Evolutionary conservation across 805 yeast species (phyloP), one percentile per base, ranked within the genome.

Genomic region (Spathaspora passalidarum): DNA sequence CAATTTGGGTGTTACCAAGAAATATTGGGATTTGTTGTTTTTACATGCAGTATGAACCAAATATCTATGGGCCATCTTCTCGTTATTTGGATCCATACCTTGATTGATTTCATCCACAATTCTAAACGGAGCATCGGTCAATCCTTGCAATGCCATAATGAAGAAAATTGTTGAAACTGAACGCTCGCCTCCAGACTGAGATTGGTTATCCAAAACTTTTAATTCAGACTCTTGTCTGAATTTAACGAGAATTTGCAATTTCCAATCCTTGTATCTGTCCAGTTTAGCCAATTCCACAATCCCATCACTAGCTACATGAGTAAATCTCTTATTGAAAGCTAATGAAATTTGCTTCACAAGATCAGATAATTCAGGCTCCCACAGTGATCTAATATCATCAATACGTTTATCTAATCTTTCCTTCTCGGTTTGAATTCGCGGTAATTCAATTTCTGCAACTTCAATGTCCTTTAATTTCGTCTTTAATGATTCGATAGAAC

Each of bases 41-140:
- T 54, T 51, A 59, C 96, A 88, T 0, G 97, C 92, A 40, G 86
- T 82, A 45, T 86, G 82, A 1, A 92, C 96, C 76, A 94, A 82
- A 50, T 88, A 80, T 50, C 80, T 78, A 61, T 92, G 97, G 2
- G 94, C 91, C 68, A 80, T 75, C 50, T 91, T 79, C 64, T 94
- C 99, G 59, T 94, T 94, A 49, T 80, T 80, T 10, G 95, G 86
- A 67, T 94, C 99, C 98, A 94, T 91, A 54, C 99, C 99, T 68
- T 94, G 99, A 62, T 94, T 94, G 51, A 94, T 95, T 71, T 94
- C 99, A 66, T 94, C 99, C 6, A 94, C 97, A 2, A 92, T 91
- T 59, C 98, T 74, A 59, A 94, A 89, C 8, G 99, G 98, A 0
- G 97, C 88, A 22, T 78, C 77, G 0, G 97, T 84, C 47, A 86